Evolutionary conservation across 2,329 filamentous ascomycete species (phyloP), one percentile per base, ranked within the genome.

Genomic region (Dothistroma pini): DNA sequence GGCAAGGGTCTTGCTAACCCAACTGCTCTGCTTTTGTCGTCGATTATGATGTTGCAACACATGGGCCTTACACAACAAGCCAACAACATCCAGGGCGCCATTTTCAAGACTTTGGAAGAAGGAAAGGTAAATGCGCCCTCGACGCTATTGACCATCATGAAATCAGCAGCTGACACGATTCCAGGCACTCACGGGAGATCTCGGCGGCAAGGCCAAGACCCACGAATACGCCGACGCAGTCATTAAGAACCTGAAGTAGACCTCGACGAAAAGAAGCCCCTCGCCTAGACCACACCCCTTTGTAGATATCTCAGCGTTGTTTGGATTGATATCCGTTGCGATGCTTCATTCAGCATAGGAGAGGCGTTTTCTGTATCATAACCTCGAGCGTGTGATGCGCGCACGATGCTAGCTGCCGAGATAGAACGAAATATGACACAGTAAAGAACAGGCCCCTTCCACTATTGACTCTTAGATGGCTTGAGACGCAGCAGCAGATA

Each of bases 41-140:
- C 90, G 78, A 95, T 97, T 83, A 97, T 99, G 95, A 97, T 99
- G 95, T 82, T 99, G 84, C 89, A 95, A 79, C 95, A 99, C 82
- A 97, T 99, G 93, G 88, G 90, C 74, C 84, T 99, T 68, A 87
- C 81, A 78, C 84, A 91, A 66, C 87, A 97, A 77, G 95, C 95
- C 70, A 78, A 83, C 77, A 88, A 87, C 78, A 97, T 99, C 75
- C 91, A 97, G 84, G 89, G 86, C 79, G 95, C 95, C 69, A 96
- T 93, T 75, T 97, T 99, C 79, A 90, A 90, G 77, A 96, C 93
- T 64, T 85, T 99, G 69, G 89, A 92, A 63, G 93, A 99, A 84
- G 95, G 95, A 82, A 97, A 97, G 89, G 83, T 86, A 75, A 71
- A 79, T 72, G 58, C 32, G 56, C n/a, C 7, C 8, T n/a, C 31